A percentile compares a stretch with the other conserved stretches of the same genome.
Conservation (phyloP, 2,329 filamentous ascomycete genomes). For the Laburnicola sp. region DNA sequence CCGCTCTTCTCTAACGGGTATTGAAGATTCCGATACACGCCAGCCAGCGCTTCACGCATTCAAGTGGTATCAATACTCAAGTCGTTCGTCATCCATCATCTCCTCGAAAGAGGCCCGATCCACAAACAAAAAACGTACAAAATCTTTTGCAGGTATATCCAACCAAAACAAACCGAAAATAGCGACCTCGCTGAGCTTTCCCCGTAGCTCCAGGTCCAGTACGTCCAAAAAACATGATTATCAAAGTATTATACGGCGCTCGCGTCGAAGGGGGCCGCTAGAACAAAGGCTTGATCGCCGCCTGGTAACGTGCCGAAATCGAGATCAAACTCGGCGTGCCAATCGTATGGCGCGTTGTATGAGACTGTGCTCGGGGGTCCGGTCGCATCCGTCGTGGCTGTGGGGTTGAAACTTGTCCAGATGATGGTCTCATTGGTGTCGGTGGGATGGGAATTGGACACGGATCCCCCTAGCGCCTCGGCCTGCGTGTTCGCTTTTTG, state of each 20-base stretch:
- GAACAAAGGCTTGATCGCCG: conserved; percentile 2
- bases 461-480: conserved; percentile 8
- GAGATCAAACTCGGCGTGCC: conserved; percentile 39
- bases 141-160: too few species aligned
- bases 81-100: too few species aligned
- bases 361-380: conserved; percentile 25
- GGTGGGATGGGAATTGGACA: conserved; percentile 16
- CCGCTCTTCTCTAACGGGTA: too few species aligned
- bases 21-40: too few species aligned
- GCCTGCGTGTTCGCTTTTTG: conserved; percentile 29
- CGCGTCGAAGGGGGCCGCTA: not conserved
- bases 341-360: conserved; percentile 35
- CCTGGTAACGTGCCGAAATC: conserved; percentile 25
- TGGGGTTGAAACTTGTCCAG: conserved; percentile 37
- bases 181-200: too few species aligned
- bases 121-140: too few species aligned
- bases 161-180: too few species aligned
- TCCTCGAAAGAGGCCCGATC: too few species aligned
- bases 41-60: too few species aligned
- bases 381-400: conserved; percentile 24
- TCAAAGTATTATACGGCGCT: not conserved
- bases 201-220: too few species aligned
- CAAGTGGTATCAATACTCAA: too few species aligned
- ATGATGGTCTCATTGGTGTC: conserved; percentile 34
- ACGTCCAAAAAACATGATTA: too few species aligned